Percentiles rank a stretch among this genome's conserved stretches.
Conservation (phyloP, 306 rosid species). For the Citrullus colocynthis region DNA sequence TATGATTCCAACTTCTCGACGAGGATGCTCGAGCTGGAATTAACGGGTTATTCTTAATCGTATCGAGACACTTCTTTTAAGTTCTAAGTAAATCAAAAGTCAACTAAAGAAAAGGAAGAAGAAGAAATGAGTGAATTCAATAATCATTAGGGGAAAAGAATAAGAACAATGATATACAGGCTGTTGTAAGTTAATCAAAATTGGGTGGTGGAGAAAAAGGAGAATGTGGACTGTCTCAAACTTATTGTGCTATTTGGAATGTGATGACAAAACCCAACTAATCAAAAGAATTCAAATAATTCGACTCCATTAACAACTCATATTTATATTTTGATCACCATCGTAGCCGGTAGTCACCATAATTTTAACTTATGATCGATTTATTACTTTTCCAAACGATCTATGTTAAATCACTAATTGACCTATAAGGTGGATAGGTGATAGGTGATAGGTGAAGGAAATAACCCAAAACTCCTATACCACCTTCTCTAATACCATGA, state of each 20-base stretch:
- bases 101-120: not conserved
- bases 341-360: not conserved
- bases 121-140: not conserved
- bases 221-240: not conserved
- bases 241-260: not conserved
- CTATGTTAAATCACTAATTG: no score
- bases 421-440: no score
- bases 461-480: no score
- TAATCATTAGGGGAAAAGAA: not conserved
- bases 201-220: not conserved
- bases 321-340: not conserved
- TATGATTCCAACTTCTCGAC: not conserved
- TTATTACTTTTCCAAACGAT: no score
- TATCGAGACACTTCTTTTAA: not conserved
- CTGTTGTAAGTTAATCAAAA: not conserved
- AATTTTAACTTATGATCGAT: not conserved
- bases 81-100: not conserved
- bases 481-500: no score
- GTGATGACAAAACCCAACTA: conserved; percentile 5
- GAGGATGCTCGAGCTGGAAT: not conserved
- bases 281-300: not conserved
- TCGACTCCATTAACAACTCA: not conserved
- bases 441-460: no score
- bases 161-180: not conserved
- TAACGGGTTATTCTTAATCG: not conserved